A percentile compares a stretch with the other conserved stretches of the same genome.
Conservation (phyloP, 225 moss, liverwort and hornwort genomes). For the Rhytidiadelphus loreus region DNA sequence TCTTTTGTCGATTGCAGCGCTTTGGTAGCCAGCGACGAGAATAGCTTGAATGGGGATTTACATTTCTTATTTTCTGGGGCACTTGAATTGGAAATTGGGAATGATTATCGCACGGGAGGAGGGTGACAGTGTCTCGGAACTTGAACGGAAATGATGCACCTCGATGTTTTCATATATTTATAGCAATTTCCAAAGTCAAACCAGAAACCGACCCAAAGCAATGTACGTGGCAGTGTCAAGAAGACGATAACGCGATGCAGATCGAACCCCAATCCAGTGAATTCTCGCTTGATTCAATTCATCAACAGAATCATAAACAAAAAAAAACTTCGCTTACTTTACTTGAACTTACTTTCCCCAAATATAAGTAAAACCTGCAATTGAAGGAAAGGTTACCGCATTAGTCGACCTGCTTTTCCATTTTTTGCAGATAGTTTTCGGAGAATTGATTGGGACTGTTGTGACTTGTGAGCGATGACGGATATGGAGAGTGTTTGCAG, state of each 20-base stretch:
- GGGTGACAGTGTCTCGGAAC: neutral
- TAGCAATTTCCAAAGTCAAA: neutral
- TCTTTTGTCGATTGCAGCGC: neutral
- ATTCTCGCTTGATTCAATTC: neutral
- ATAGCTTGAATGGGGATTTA: neutral
- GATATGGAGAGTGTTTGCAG: neutral
- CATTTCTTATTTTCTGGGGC: no score
- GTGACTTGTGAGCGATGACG: neutral
- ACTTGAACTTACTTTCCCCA: neutral
- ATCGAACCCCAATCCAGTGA: neutral
- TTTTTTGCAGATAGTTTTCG: neutral
- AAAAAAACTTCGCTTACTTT: neutral
- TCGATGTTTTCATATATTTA: neutral
- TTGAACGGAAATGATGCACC: neutral
- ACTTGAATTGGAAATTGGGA: neutral
- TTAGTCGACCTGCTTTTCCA: neutral
- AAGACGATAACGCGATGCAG: no score
- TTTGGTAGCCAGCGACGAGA: neutral
- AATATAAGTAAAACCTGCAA: neutral
- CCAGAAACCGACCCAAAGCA: neutral
- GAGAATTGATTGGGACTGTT: neutral
- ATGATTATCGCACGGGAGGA: neutral
- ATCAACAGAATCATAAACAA: neutral
- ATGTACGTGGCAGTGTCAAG: neutral
- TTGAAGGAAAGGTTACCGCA: neutral